A percentile compares a stretch with the other conserved stretches of the same genome.
phyloP scores from a whole-genome alignment of 2,329 filamentous ascomycete species.

The Phyllosticta paracitricarpa region DNA sequence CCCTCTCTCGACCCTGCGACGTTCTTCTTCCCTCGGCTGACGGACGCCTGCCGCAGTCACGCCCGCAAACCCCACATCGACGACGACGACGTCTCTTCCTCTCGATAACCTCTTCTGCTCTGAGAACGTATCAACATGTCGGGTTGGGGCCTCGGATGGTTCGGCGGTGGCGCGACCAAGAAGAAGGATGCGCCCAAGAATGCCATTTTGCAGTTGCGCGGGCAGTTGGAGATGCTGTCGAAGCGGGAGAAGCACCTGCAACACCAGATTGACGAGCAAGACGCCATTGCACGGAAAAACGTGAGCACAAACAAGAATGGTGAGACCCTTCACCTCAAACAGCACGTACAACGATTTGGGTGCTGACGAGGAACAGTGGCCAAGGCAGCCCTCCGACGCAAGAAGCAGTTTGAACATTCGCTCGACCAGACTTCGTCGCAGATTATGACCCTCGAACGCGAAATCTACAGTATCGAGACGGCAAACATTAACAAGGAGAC shows the following conservation, averaged over 20 bases:
- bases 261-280: constrained; percentile 87
- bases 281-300: constrained; percentile 78
- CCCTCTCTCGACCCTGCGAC: background rate
- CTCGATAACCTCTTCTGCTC: background rate
- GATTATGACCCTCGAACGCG: constrained; percentile 84
- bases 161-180: constrained; percentile 77
- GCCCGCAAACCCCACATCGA: background rate
- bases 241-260: constrained; percentile 90
- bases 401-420: constrained; percentile 88
- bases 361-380: constrained; percentile 52
- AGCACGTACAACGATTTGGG: background rate
- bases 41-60: background rate
- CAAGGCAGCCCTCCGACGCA: constrained; percentile 79
- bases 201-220: constrained; percentile 78
- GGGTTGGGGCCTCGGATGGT: constrained; percentile 59
- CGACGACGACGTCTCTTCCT: too few relatives aligned
- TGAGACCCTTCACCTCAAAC: constrained; percentile 31
- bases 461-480: constrained; percentile 94
- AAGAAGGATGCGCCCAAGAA: constrained; percentile 93
- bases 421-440: constrained; percentile 84
- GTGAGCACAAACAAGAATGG: constrained; percentile 83
- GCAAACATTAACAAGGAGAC: constrained; percentile 99
- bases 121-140: constrained; percentile 18
- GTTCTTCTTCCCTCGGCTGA: background rate
- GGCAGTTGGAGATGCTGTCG: constrained; percentile 93